Evolutionary conservation across 495 filamentous ascomycete species (phyloP).

Genomic region (Neurospora sp.): DNA sequence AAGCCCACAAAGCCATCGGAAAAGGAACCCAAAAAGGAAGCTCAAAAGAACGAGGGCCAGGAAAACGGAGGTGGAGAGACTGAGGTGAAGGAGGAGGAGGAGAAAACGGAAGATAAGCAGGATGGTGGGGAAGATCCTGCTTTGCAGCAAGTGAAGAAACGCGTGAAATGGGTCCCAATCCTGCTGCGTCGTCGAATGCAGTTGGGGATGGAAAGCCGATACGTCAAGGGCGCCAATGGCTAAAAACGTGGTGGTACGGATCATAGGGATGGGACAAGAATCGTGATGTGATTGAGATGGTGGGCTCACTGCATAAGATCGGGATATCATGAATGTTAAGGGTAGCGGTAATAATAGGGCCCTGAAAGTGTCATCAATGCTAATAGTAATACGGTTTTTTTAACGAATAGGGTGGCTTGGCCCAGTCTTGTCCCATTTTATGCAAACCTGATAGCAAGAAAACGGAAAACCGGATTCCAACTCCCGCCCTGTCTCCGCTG

Average conservation of each 20-base stretch:
- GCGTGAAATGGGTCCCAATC: constrained; percentile 18
- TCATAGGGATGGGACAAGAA: background rate
- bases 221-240: constrained; percentile 21
- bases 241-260: background rate
- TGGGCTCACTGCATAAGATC: background rate
- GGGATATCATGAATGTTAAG: background rate
- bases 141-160: background rate
- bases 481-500: background rate
- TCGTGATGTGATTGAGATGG: background rate
- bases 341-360: background rate
- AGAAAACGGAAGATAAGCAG: constrained; percentile 4
- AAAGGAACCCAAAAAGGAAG: background rate
- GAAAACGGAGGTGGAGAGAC: constrained; percentile 9
- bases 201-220: constrained; percentile 31
- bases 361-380: background rate
- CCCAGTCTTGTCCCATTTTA: background rate
- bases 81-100: background rate
- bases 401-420: background rate
- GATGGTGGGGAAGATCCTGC: background rate
- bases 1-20: background rate
- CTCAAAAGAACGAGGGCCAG: background rate
- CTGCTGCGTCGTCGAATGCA: constrained; percentile 21
- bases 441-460: background rate
- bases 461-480: background rate
- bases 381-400: background rate